phyloP scores from a whole-genome alignment of 1,284 basidiomycete genomes.

The Boletus mariae region DNA sequence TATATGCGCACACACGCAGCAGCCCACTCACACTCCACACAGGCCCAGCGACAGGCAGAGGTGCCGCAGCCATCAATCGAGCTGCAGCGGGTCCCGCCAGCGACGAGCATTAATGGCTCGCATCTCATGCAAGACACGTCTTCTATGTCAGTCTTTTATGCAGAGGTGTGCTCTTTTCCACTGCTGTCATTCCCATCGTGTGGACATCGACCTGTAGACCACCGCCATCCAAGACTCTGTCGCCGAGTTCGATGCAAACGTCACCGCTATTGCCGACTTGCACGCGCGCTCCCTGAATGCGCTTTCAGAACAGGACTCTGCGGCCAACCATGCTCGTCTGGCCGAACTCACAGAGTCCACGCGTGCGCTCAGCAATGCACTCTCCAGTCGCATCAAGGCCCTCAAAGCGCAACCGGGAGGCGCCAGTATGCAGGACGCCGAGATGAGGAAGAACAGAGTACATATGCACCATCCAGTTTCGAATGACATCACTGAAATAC shows the following conservation, averaged over 20 bases:
- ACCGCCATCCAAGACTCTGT: slow-evolving; percentile 57
- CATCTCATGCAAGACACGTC: slow-evolving; percentile 16
- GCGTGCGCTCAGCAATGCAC: slow-evolving; percentile 53
- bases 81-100: slow-evolving; percentile 21
- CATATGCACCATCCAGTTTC: slow-evolving; percentile 29
- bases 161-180: slow-evolving; percentile 24
- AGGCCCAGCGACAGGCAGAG: slow-evolving; percentile 32
- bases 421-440: slow-evolving; percentile 45
- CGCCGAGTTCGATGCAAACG: slow-evolving; percentile 51
- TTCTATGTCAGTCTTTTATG: slow-evolving; percentile 30
- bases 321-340: slow-evolving; percentile 46
- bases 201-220: slow-evolving; percentile 35
- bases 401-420: slow-evolving; percentile 41
- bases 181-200: not conserved
- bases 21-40: slow-evolving; percentile 2
- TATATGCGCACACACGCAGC: not conserved
- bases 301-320: slow-evolving; percentile 47
- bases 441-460: slow-evolving; percentile 72
- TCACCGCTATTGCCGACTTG: slow-evolving; percentile 54
- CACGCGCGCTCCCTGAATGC: slow-evolving; percentile 58
- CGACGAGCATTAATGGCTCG: not conserved
- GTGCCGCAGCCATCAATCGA: slow-evolving; percentile 26
- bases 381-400: slow-evolving; percentile 65
- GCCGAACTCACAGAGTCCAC: slow-evolving; percentile 62
- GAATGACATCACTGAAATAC: not conserved